Conservation (phyloP, 164 flowering plant species). For the Tinospora cordifolia region DNA sequence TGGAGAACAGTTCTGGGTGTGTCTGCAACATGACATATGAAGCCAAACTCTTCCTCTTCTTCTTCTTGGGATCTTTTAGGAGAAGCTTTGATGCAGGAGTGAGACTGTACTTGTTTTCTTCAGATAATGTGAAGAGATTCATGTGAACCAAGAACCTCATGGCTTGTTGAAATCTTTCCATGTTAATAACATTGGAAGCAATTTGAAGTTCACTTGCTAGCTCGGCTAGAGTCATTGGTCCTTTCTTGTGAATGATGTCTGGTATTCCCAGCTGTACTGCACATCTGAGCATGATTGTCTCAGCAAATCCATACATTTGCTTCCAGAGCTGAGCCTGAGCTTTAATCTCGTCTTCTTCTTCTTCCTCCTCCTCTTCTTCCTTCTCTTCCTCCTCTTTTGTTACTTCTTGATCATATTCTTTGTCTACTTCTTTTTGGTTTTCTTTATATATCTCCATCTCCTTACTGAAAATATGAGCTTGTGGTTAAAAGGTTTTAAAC, state of each 20-base stretch:
- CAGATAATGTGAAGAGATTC: conserved; percentile 1
- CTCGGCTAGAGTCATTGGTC: neutral
- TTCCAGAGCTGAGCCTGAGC: conserved; percentile 12
- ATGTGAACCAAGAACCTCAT: conserved; percentile 14
- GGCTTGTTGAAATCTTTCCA: neutral
- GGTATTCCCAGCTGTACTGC: conserved; percentile 3
- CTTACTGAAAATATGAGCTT: too few relatives aligned
- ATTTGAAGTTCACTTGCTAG: neutral
- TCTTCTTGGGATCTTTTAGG: neutral
- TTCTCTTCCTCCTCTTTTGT: too few relatives aligned
- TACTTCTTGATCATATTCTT: too few relatives aligned
- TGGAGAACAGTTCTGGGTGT: neutral
- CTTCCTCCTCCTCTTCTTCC: neutral
- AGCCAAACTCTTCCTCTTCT: neutral
- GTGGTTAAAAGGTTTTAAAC: too few relatives aligned
- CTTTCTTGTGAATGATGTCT: conserved; percentile 1
- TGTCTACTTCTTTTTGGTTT: too few relatives aligned
- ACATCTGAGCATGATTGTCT: neutral
- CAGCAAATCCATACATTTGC: conserved; percentile 8
- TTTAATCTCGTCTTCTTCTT: neutral
- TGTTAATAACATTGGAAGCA: neutral
- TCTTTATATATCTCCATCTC: too few relatives aligned
- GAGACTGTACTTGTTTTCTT: neutral
- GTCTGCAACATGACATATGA: conserved; percentile 5
- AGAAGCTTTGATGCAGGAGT: conserved; percentile 6